Percentiles rank a stretch among this genome's conserved stretches.
Conservation (phyloP, 805 yeast species). For the Komagataella pseudopastoris region DNA sequence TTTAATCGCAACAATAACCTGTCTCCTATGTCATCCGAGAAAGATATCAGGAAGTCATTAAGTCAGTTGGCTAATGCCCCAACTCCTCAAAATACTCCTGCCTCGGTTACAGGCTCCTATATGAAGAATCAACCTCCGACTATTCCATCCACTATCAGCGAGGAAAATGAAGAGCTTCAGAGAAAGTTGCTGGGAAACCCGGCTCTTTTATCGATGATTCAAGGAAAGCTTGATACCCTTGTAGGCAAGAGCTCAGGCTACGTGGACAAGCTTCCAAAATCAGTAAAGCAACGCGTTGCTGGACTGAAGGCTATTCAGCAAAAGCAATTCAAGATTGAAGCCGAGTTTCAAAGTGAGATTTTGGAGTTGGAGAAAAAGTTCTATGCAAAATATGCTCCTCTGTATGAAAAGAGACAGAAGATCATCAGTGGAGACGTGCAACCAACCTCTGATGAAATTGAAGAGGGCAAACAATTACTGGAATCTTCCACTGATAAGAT, state of each 20-base stretch:
- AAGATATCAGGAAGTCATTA: slow-evolving; percentile 45
- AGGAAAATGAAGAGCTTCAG: slow-evolving; percentile 28
- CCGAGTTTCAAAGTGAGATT: slow-evolving; percentile 82
- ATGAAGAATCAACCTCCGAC: slow-evolving; percentile 46
- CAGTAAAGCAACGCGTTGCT: slow-evolving; percentile 61
- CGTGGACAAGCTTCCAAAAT: slow-evolving; percentile 58
- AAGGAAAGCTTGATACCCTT: slow-evolving; percentile 73
- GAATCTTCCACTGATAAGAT: slow-evolving; percentile 29
- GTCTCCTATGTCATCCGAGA: not conserved
- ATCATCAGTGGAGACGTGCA: slow-evolving; percentile 61
- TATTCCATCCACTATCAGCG: slow-evolving; percentile 61
- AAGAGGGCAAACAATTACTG: slow-evolving; percentile 61
- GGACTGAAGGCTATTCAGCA: slow-evolving; percentile 77
- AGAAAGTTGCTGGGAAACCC: slow-evolving; percentile 50
- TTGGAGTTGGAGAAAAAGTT: slow-evolving; percentile 76
- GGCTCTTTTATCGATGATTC: slow-evolving; percentile 72
- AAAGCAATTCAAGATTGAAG: slow-evolving; percentile 71
- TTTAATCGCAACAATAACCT: not conserved
- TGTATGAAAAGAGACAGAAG: slow-evolving; percentile 59
- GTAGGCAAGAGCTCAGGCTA: slow-evolving; percentile 86
- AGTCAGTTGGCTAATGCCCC: slow-evolving; percentile 87
- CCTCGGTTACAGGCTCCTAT: slow-evolving; percentile 67
- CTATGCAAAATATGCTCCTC: slow-evolving; percentile 57
- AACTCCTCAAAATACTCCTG: slow-evolving; percentile 97
- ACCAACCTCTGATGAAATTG: slow-evolving; percentile 70